Base-by-base conservation (phyloP, 352 stramenopile species). In the Labyrinthula sp. region DNA sequence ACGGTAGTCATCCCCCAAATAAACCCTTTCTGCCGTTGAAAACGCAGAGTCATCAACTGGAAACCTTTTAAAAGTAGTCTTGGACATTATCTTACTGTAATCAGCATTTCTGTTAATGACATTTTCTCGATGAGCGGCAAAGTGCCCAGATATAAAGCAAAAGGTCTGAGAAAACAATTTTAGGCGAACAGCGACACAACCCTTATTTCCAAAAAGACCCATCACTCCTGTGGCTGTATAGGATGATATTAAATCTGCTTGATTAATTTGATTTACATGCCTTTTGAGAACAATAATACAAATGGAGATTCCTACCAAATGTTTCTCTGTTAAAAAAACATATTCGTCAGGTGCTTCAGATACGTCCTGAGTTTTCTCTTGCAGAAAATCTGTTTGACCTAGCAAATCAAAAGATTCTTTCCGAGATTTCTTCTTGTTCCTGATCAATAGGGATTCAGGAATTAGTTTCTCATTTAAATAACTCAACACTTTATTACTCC, bases 181-280 rank as follows among this genome's bases (percentile, higher is more conserved):
- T 7, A 99, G 40, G 4, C 90, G 74, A 4, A 99, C 72, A 4
- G 75, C 75, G 1, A 82, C 82, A 39, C 84, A 90, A 36, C 92
- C 92, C 61, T 99, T 99, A 62, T 99, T 99, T 34, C 92, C 92
- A 69, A 91, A 76, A 63, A 97, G 80, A 12, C 89, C 91, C 80
- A 98, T 95, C 30, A 99, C 84, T 20, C 89, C 90, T 0, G 94
- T 84, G 1, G 82, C 82, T 0, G 92, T 84, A 1, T 69, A 88
- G 1, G 79, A 74, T 20, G 71, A 74, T 30, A 75, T 66, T 12
- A 94, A 78, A 72, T 12, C 93, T 69, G 48, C 60, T 48, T 7
- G 57, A 29, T 33, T 61, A 10, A 63, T 56, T 6, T 54, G 12
- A 10, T 31, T 7, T 20, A 31, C 33, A 14, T 58, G 56, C 1